A percentile compares a stretch with the other conserved stretches of the same genome.
Conservation (phyloP, 371 early-diverging fungal species). For the Conidiobolus incongruus region DNA sequence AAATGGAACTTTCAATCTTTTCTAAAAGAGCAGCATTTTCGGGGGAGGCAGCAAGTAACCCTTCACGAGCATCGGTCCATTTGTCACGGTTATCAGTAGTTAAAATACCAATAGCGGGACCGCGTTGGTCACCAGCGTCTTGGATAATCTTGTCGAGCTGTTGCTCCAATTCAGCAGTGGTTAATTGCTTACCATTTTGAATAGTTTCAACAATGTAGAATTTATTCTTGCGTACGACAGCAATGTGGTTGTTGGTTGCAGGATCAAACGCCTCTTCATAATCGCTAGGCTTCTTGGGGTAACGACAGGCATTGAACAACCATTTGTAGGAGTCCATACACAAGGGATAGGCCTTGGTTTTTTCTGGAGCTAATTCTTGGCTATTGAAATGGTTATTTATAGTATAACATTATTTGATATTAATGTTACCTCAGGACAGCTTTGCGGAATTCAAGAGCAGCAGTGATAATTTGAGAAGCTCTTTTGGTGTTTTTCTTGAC, state of each 20-base stretch:
- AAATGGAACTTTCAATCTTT: conserved; percentile 58
- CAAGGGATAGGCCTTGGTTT: conserved; percentile 47
- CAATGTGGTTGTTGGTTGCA: conserved; percentile 48
- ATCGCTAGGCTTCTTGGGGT: conserved; percentile 70
- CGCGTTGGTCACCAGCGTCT: conserved; percentile 27
- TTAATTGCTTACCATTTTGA: conserved; percentile 52
- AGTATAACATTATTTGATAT: not conserved
- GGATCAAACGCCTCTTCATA: conserved; percentile 51
- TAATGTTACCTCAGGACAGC: conserved; percentile 35
- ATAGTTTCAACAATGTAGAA: conserved; percentile 49
- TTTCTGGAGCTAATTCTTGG: conserved; percentile 67
- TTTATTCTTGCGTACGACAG: conserved; percentile 75
- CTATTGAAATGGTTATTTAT: conserved; percentile 7
- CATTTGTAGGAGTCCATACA: conserved; percentile 82
- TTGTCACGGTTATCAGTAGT: conserved; percentile 80
- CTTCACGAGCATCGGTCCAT: conserved; percentile 64
- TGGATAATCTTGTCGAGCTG: conserved; percentile 32
- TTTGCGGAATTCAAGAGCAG: conserved; percentile 67
- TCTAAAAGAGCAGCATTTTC: conserved; percentile 43
- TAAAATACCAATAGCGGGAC: conserved; percentile 60
- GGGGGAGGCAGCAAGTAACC: conserved; percentile 35
- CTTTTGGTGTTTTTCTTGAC: conserved; percentile 15
- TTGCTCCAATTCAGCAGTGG: conserved; percentile 55
- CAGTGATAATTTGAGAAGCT: conserved; percentile 71
- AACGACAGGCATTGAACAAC: conserved; percentile 91